Evolutionary conservation across 495 filamentous ascomycete genomes (phyloP).

Genomic region (Parathielavia hyrcaniae): DNA sequence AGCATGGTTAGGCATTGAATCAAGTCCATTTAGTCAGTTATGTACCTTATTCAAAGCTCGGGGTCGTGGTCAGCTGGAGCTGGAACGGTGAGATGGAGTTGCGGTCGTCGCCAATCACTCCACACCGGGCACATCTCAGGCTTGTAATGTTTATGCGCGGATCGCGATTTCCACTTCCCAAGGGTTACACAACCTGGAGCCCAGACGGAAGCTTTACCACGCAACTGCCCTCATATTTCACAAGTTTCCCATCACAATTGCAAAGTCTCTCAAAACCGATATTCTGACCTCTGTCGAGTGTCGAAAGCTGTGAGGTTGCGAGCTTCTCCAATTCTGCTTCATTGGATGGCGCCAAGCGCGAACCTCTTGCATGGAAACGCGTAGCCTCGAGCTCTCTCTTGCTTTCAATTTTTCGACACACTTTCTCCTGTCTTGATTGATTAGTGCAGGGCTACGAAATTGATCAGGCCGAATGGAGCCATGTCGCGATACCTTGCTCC

Average conservation of each 20-base stretch:
- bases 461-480: neutral
- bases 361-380: neutral
- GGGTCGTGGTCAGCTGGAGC: neutral
- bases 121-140: neutral
- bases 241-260: no score
- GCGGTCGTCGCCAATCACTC: neutral
- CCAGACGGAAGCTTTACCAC: no score
- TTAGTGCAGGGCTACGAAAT: neutral
- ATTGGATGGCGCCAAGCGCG: neutral
- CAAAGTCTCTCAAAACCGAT: no score
- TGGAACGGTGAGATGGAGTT: neutral
- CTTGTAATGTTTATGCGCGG: neutral
- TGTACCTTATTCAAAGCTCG: neutral
- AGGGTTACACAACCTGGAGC: no score
- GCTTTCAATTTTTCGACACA: neutral
- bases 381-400: neutral
- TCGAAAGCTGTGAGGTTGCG: neutral
- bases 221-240: no score
- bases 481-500: constrained; percentile 83
- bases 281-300: no score
- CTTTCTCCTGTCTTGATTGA: neutral
- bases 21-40: neutral
- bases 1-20: no score
- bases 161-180: constrained; percentile 1
- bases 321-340: neutral